Percentiles rank a stretch among this genome's conserved stretches.
These are phyloP conservation scores for Boletellus sp. DNA, from an alignment of 768 basidiomycete species.

Conservation along the genomic window DNA sequence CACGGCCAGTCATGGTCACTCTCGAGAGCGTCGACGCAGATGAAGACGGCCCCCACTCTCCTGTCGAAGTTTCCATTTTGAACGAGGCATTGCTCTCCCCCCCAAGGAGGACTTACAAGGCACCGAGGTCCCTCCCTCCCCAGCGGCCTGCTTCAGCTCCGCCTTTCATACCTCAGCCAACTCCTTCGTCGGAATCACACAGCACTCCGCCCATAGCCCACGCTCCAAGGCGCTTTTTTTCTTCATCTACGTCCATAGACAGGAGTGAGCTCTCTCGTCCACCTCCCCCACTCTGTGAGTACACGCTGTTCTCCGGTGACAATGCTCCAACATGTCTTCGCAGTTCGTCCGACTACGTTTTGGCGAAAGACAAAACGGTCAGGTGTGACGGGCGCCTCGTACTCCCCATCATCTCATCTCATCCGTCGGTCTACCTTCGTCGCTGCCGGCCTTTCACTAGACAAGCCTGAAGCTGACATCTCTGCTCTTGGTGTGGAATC, in stretches of 20 bases:
- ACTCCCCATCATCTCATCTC: constrained; percentile 70
- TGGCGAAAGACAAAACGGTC: constrained; percentile 73
- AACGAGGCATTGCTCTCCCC: constrained; percentile 25
- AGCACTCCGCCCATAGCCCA: constrained; percentile 2
- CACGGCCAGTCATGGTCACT: constrained; percentile 31
- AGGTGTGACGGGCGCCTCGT: constrained; percentile 65
- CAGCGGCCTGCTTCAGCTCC: constrained; percentile 23
- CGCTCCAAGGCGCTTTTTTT: constrained; percentile 14
- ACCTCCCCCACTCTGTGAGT: constrained; percentile 64
- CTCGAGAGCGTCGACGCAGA: constrained; percentile 27
- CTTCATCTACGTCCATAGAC: constrained; percentile 10
- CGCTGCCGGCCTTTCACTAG: constrained; percentile 69
- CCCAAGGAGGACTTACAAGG: constrained; percentile 27
- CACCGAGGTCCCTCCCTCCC: constrained; percentile 10
- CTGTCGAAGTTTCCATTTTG: constrained; percentile 17
- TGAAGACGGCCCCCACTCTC: constrained; percentile 22
- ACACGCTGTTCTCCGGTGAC: neutral
- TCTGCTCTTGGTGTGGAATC: constrained; percentile 63
- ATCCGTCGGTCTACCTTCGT: constrained; percentile 76
- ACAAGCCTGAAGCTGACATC: constrained; percentile 56
- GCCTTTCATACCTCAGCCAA: constrained; percentile 12
- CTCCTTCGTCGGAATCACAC: neutral
- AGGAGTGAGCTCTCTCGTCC: constrained; percentile 50
- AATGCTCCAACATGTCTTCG: neutral
- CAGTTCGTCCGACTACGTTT: constrained; percentile 80